Percentiles rank a stretch among this genome's conserved stretches.
phyloP scores from a whole-genome alignment of 441 rosid genomes.

The Gossypium laxum region DNA sequence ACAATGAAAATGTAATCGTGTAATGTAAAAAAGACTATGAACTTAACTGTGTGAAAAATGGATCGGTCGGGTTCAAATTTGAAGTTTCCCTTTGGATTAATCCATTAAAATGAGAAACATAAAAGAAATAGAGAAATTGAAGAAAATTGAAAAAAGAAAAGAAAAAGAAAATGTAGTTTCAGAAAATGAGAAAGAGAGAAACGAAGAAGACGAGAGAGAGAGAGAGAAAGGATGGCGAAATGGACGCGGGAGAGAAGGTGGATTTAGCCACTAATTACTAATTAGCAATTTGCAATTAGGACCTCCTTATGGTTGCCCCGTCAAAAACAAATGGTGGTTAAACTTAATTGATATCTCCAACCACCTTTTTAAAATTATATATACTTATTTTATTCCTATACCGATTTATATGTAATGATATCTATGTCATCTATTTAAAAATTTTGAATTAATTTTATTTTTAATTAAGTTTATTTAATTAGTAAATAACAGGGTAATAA shows the following conservation, averaged over 20 bases:
- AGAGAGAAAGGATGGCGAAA: conserved; percentile 21
- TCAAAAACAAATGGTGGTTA: conserved; percentile 23
- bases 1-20: background rate
- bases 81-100: background rate
- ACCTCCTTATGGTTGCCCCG: conserved; percentile 24
- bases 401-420: no score
- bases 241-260: conserved; percentile 34
- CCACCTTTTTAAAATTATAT: background rate
- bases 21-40: background rate
- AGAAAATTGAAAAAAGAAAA: background rate
- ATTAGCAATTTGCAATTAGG: background rate
- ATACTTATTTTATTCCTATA: no score
- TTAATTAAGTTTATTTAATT: no score
- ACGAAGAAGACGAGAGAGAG: conserved; percentile 23
- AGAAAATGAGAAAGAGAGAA: conserved; percentile 12
- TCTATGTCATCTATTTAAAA: no score
- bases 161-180: background rate
- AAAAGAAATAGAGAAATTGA: background rate
- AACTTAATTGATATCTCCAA: background rate
- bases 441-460: no score
- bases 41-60: conserved; percentile 19
- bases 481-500: no score
- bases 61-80: conserved; percentile 11
- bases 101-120: background rate
- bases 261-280: conserved; percentile 22